Conservation (phyloP, 345 rosid species). For the Citrus unshiu region DNA sequence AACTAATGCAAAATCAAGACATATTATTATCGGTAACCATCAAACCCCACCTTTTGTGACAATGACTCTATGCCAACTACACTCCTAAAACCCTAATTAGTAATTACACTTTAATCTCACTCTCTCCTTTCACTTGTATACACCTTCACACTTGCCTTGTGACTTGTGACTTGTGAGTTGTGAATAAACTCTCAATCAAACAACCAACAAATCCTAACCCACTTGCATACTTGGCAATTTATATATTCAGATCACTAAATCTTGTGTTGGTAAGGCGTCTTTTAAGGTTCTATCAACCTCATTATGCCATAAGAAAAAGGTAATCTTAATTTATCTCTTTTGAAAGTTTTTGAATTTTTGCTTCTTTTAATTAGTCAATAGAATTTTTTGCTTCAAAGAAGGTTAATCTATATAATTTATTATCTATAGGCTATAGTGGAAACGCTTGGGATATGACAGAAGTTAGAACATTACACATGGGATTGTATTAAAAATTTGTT, state of each 20-base stretch:
- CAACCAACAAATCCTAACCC: constrained; percentile 1
- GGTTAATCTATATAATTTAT: too few species aligned
- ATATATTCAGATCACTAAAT: background rate
- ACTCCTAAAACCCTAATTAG: background rate
- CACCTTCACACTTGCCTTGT: constrained; percentile 23
- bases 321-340: background rate
- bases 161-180: constrained; percentile 25
- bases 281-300: background rate
- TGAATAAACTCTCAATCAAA: constrained; percentile 7
- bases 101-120: constrained; percentile 1
- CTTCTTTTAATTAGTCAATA: too few species aligned
- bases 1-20: constrained; percentile 22
- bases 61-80: constrained; percentile 29
- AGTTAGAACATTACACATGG: too few species aligned
- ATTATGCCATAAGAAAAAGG: background rate
- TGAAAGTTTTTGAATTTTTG: background rate
- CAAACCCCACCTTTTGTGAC: constrained; percentile 21
- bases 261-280: background rate
- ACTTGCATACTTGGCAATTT: background rate
- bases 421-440: too few species aligned
- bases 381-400: too few species aligned
- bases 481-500: background rate
- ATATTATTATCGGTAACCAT: constrained; percentile 20
- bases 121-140: background rate
- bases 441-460: too few species aligned